Percentiles rank a stretch among this genome's conserved stretches.
phyloP scores from a whole-genome alignment of 441 rosid species.

The Pelargonium fulgidum region DNA sequence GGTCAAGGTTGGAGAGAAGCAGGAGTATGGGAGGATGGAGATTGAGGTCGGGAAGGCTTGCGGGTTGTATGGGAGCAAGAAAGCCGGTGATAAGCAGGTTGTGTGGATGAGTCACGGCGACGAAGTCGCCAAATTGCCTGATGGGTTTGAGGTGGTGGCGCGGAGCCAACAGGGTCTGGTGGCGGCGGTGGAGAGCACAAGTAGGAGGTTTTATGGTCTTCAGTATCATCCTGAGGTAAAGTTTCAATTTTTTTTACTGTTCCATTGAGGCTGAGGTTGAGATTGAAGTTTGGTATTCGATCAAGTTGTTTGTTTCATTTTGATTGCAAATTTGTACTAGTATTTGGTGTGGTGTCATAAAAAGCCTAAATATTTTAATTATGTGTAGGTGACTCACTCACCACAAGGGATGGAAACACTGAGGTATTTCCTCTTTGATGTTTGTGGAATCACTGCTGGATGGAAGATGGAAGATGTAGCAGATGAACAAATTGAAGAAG shows the following conservation, averaged over 20 bases:
- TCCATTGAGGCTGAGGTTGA: not conserved
- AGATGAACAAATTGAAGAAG: slow-evolving; percentile 76
- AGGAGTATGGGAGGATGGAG: slow-evolving; percentile 95
- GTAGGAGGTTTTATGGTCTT: slow-evolving; percentile 65
- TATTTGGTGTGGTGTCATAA: not conserved
- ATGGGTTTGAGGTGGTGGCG: slow-evolving; percentile 69
- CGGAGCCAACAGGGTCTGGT: slow-evolving; percentile 75
- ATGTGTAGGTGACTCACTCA: slow-evolving; percentile 76
- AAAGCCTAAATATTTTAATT: slow-evolving; percentile 14
- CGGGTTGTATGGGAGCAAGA: slow-evolving; percentile 53
- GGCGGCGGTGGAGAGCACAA: slow-evolving; percentile 59
- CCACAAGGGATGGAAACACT: slow-evolving; percentile 87
- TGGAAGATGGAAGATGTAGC: slow-evolving; percentile 87
- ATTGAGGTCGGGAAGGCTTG: slow-evolving; percentile 45
- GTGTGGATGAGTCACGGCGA: slow-evolving; percentile 99
- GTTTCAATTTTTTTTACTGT: not conserved
- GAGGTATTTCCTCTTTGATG: slow-evolving; percentile 54
- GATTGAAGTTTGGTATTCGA: not conserved
- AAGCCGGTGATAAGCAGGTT: slow-evolving; percentile 55
- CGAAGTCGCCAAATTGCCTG: slow-evolving; percentile 56
- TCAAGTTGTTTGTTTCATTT: too few species aligned
- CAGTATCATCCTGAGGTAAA: slow-evolving; percentile 93
- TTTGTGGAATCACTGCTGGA: slow-evolving; percentile 61
- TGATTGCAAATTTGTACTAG: not conserved
- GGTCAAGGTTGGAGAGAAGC: slow-evolving; percentile 61